Base-by-base conservation (phyloP, 257 asterid genomes). In the Solanum virginianum region DNA sequence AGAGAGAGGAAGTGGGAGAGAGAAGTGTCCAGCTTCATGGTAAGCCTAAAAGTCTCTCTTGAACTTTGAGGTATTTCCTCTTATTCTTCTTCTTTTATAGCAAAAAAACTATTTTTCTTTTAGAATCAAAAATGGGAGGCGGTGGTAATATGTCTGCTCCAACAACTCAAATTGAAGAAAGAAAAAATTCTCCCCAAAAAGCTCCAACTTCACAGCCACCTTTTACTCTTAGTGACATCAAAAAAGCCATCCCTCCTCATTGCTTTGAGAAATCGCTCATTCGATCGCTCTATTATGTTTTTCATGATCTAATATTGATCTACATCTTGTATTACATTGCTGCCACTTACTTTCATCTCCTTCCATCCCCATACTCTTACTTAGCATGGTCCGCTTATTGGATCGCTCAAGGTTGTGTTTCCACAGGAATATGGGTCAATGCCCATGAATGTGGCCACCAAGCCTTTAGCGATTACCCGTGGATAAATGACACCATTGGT, bases 161-260 rank as follows among this genome's bases (percentile, higher is more conserved):
- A 82, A 39, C 86, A 12, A 36, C 87, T 29, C 72, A 57, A 29
- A 54, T 63, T 24, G 92, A 51, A n/a, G n/a, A 53, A 49, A 85
- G 84, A 84, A 87, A 84, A 83, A 86, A 72, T 80, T 60, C 85
- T 41, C 14, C 86, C 45, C 63, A 85, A 54, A 80, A 91, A 85
- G 95, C 86, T 3, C 95, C 95, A 8, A 36, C 10, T 39, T 69
- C 51, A 69, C 39, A 69, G 10, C 82, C 45, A 14, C 79, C 82
- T 29, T 84, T 93, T 91, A 84, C 95, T 0, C 74, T 93, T 5
- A 92, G 93, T 22, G 97, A 93, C 41, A 83, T 93, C 75, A 93
- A 93, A 89, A 65, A 65, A 8, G 71, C 20, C 10, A 26, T 65
- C 43, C 71, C 71, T 65, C 71, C 71, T 65, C 71, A 92, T 56